These are phyloP conservation scores for Cyberlindnera galapagoensis DNA, from an alignment of 805 yeast species.

Conservation along the genomic window DNA sequence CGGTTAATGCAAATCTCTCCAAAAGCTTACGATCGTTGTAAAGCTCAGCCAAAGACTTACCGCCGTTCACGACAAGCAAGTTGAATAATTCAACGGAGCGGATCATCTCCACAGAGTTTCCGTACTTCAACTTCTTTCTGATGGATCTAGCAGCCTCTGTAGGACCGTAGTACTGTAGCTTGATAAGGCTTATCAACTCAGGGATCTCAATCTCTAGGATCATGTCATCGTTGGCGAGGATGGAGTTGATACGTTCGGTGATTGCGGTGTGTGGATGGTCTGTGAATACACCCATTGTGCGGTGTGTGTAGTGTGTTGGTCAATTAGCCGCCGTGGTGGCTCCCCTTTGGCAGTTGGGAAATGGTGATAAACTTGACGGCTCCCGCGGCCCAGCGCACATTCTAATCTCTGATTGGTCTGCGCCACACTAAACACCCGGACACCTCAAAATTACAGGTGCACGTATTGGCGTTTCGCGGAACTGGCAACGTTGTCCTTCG, in stretches of 20 bases:
- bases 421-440: background rate
- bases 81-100: conserved; percentile 62
- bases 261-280: conserved; percentile 68
- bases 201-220: conserved; percentile 31
- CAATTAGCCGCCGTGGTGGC: background rate
- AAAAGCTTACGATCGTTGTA: conserved; percentile 65
- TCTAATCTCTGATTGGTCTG: background rate
- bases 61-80: conserved; percentile 52
- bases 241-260: conserved; percentile 54
- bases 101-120: conserved; percentile 54
- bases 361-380: background rate
- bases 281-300: conserved; percentile 43
- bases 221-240: conserved; percentile 28
- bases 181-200: conserved; percentile 28
- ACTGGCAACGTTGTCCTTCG: no score
- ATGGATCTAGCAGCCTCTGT: conserved; percentile 87
- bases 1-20: conserved; percentile 52
- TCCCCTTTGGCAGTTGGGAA: background rate
- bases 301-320: background rate
- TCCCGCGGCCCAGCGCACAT: background rate
- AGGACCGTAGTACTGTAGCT: conserved; percentile 32
- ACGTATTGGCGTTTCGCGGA: no score
- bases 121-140: conserved; percentile 84
- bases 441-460: background rate
- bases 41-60: conserved; percentile 29